Evolutionary conservation across 768 basidiomycete genomes (phyloP).

Genomic region (Pleurotus tuoliensis): DNA sequence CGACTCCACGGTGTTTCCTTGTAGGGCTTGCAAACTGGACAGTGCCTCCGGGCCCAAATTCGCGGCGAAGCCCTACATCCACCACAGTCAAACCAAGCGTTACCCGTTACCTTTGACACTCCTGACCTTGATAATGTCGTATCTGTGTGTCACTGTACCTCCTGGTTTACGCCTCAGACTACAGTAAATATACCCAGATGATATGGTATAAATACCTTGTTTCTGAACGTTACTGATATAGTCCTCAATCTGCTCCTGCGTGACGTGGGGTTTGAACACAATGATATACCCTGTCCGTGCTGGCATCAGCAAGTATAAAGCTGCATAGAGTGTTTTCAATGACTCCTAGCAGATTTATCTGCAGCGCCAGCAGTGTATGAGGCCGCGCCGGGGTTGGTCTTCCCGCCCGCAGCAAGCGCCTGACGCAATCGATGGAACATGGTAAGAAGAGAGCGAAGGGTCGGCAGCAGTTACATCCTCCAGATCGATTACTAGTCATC

Average conservation of each 20-base stretch:
- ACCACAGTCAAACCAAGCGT: background rate
- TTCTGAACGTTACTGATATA: slow-evolving; percentile 32
- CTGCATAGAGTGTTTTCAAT: too few species aligned
- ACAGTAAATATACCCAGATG: background rate
- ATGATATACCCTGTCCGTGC: slow-evolving; percentile 44
- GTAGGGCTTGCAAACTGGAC: slow-evolving; percentile 16
- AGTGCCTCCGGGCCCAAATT: slow-evolving; percentile 26
- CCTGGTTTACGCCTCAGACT: slow-evolving; percentile 23
- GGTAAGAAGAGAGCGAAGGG: too few species aligned
- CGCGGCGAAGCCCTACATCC: slow-evolving; percentile 42
- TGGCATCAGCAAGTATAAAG: background rate
- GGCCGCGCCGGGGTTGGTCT: background rate
- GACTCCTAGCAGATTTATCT: slow-evolving; percentile 14
- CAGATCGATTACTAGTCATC: too few species aligned
- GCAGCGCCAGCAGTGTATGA: background rate
- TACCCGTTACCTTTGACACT: background rate
- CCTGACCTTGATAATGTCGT: slow-evolving; percentile 34
- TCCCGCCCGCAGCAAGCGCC: slow-evolving; percentile 3
- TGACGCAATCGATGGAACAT: slow-evolving; percentile 7
- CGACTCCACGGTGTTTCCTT: slow-evolving; percentile 15
- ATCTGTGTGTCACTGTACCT: slow-evolving; percentile 38
- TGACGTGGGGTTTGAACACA: slow-evolving; percentile 46
- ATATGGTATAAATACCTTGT: slow-evolving; percentile 28
- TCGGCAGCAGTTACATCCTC: too few species aligned
- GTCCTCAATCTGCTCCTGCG: slow-evolving; percentile 35